Percentiles rank a stretch among this genome's conserved stretches.
These are phyloP conservation scores for Ogataea polymorpha DNA, from an alignment of 805 yeast species.

Conservation along the genomic window DNA sequence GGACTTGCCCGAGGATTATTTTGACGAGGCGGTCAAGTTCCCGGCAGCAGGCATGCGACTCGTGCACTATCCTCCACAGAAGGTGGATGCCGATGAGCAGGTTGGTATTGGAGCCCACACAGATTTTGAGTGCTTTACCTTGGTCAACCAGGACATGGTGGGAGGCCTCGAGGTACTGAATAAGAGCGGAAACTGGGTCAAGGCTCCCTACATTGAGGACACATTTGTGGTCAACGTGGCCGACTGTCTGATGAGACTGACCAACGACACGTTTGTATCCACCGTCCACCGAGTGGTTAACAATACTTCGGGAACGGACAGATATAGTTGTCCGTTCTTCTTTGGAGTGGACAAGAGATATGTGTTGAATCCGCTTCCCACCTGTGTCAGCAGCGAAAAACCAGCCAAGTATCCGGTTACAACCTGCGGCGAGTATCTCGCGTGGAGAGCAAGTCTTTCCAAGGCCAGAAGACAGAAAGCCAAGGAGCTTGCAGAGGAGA, in stretches of 20 bases:
- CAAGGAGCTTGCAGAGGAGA: too few species aligned
- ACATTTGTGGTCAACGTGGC: constrained; percentile 12
- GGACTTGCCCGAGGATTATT: constrained; percentile 24
- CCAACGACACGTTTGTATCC: constrained; percentile 11
- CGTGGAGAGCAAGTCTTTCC: too few species aligned
- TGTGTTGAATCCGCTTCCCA: constrained; percentile 6
- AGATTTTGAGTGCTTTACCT: constrained; percentile 31
- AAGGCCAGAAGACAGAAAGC: too few species aligned
- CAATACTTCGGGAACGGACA: constrained; percentile 8
- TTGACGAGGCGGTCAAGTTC: constrained; percentile 22
- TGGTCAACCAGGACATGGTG: constrained; percentile 23
- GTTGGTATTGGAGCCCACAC: constrained; percentile 35
- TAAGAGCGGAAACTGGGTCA: constrained; percentile 13
- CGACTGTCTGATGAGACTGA: constrained; percentile 10
- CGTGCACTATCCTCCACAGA: constrained; percentile 32
- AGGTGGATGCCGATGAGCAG: constrained; percentile 23
- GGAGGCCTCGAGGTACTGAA: constrained; percentile 12
- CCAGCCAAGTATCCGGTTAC: constrained; percentile 10
- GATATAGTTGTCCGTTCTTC: constrained; percentile 13
- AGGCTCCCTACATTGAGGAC: constrained; percentile 9
- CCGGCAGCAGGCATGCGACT: constrained; percentile 30
- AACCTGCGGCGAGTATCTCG: constrained; percentile 11
- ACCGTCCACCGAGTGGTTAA: constrained; percentile 15
- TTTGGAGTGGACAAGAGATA: constrained; percentile 9
- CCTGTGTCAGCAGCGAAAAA: constrained; percentile 8